Evolutionary conservation across 2,329 filamentous ascomycete genomes (phyloP).

Genomic region (Pseudogymnoascus sp.): DNA sequence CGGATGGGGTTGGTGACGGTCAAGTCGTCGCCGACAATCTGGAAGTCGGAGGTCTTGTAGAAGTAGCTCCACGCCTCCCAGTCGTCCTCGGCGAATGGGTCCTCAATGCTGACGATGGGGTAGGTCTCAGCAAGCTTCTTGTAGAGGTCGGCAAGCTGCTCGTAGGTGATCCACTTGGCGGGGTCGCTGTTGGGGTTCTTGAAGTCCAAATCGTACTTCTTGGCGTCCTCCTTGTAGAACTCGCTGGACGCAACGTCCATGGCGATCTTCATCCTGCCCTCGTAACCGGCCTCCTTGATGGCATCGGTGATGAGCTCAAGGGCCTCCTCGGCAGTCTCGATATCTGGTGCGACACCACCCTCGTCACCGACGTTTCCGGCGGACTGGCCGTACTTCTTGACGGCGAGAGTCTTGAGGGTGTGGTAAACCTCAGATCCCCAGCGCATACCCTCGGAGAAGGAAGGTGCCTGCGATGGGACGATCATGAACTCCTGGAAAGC

Average conservation of each 20-base stretch:
- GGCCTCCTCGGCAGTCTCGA: conserved; percentile 92
- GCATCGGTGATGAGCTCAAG: conserved; percentile 91
- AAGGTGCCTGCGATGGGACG: conserved; percentile 73
- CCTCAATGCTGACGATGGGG: conserved; percentile 97
- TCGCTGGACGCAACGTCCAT: conserved; percentile 99
- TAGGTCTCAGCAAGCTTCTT: conserved; percentile 83
- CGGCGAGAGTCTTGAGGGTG: conserved; percentile 89
- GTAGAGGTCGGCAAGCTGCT: conserved; percentile 92
- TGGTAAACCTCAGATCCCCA: conserved; percentile 98
- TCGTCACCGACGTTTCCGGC: conserved; percentile 98
- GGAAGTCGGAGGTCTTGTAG: conserved; percentile 97
- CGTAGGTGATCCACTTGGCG: conserved; percentile 97
- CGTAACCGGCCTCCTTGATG: conserved; percentile 93
- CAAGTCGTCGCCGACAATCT: conserved; percentile 97
- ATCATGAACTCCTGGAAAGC: conserved; percentile 98
- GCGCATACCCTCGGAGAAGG: conserved; percentile 92
- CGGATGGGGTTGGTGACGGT: conserved; percentile 98
- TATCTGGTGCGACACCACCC: conserved; percentile 98
- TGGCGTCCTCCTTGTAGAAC: conserved; percentile 95
- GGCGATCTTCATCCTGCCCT: conserved; percentile 92
- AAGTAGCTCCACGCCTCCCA: conserved; percentile 99
- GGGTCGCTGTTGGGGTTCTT: conserved; percentile 98
- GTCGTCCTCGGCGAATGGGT: conserved; percentile 98
- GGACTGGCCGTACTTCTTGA: conserved; percentile 99
- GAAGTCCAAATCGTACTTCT: conserved; percentile 99